Percentiles rank a stretch among this genome's conserved stretches.
These are phyloP conservation scores for Chamaenerion angustifolium DNA, from an alignment of 345 rosid genomes.

Conservation along the genomic window DNA sequence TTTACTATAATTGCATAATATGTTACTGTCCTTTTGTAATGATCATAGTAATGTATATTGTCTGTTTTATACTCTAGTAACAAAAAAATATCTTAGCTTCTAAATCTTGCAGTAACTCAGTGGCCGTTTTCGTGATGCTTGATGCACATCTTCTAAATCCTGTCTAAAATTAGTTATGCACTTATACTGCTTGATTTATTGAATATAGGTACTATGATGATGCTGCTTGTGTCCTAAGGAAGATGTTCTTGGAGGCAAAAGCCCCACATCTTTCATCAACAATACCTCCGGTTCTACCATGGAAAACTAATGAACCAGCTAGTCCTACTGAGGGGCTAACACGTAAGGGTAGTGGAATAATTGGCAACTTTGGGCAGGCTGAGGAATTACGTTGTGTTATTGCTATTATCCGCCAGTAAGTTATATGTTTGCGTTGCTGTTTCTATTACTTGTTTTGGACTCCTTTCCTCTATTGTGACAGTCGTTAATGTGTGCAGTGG, in stretches of 20 bases:
- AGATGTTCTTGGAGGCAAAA: constrained; percentile 95
- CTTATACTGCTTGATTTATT: constrained; percentile 7
- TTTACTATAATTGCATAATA: too few relatives aligned
- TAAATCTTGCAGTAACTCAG: too few relatives aligned
- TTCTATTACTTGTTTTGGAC: constrained; percentile 2
- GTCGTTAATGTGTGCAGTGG: constrained; percentile 42
- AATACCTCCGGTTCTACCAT: constrained; percentile 85
- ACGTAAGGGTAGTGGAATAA: constrained; percentile 94
- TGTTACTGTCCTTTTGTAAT: too few relatives aligned
- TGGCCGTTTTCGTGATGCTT: too few relatives aligned
- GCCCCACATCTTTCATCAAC: constrained; percentile 94
- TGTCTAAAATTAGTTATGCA: background rate
- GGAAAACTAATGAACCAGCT: constrained; percentile 81
- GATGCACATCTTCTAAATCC: too few relatives aligned
- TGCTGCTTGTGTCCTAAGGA: constrained; percentile 90
- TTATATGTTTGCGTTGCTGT: constrained; percentile 3
- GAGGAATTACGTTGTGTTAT: constrained; percentile 99
- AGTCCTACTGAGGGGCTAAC: constrained; percentile 76
- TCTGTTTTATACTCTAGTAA: background rate
- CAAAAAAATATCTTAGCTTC: too few relatives aligned
- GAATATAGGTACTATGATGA: constrained; percentile 82
- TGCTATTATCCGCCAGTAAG: constrained; percentile 92
- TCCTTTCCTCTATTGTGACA: constrained; percentile 7
- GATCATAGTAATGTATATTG: background rate
- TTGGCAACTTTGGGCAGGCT: constrained; percentile 83